Percentiles rank a stretch among this genome's conserved stretches.
Conservation (phyloP, 345 rosid genomes). For the Microthlaspi erraticum region DNA sequence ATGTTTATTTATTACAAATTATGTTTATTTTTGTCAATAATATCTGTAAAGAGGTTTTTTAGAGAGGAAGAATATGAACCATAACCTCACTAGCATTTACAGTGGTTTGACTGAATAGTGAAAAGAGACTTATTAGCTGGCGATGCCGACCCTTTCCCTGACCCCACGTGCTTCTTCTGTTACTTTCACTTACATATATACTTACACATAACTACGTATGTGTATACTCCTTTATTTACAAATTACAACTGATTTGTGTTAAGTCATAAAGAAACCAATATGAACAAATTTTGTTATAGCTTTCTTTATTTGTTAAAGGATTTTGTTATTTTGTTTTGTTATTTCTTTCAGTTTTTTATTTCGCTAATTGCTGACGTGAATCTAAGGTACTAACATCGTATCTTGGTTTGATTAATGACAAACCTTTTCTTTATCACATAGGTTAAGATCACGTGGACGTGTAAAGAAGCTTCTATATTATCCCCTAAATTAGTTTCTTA, state of each 20-base stretch:
- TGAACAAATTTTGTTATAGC: neutral
- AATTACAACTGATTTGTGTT: conserved; percentile 1
- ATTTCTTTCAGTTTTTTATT: neutral
- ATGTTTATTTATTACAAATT: too few species aligned
- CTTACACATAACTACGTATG: neutral
- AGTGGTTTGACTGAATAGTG: conserved; percentile 47
- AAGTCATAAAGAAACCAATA: neutral
- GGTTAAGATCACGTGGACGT: conserved; percentile 12
- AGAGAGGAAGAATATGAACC: neutral
- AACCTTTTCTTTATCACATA: too few species aligned
- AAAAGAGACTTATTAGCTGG: conserved; percentile 52
- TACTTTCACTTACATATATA: neutral
- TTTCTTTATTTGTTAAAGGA: too few species aligned
- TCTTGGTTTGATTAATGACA: neutral
- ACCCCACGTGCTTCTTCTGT: conserved; percentile 50
- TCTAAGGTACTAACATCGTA: neutral
- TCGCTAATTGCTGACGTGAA: conserved; percentile 13
- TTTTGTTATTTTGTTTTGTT: too few species aligned
- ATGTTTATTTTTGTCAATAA: too few species aligned
- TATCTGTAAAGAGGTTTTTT: too few species aligned
- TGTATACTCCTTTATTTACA: neutral
- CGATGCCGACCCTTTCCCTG: conserved; percentile 51
- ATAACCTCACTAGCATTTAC: conserved; percentile 26
- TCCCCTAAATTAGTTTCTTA: neutral
- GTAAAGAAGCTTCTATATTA: conserved; percentile 13